Percentiles rank a stretch among this genome's conserved stretches.
These are phyloP conservation scores for Kwoniella sp. DNA, from an alignment of 768 basidiomycete species.

Conservation along the genomic window DNA sequence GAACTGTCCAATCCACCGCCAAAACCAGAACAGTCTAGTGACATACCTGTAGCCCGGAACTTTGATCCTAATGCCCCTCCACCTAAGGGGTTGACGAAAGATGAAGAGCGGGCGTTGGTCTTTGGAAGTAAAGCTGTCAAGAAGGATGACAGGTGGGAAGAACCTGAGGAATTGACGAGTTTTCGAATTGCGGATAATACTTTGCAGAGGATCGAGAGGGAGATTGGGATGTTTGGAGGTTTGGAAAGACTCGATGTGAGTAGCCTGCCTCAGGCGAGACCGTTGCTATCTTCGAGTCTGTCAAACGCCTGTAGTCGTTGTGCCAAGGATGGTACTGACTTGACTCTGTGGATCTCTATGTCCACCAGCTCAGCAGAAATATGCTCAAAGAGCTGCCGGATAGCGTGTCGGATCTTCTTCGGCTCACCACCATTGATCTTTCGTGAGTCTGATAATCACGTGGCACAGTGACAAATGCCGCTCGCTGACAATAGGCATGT, in stretches of 20 bases:
- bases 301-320: too few species aligned
- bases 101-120: constrained; percentile 23
- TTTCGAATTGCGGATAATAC: constrained; percentile 41
- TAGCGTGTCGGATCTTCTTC: constrained; percentile 48
- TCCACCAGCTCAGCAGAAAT: constrained; percentile 46
- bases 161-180: constrained; percentile 45
- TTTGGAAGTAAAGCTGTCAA: constrained; percentile 29
- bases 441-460: constrained; percentile 33
- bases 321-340: too few species aligned
- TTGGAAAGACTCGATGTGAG: constrained; percentile 49
- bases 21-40: background rate
- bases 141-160: constrained; percentile 35
- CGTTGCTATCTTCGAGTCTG: too few species aligned
- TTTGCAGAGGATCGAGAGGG: constrained; percentile 39
- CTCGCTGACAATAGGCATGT: too few species aligned
- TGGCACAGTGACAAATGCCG: too few species aligned
- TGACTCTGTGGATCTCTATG: too few species aligned
- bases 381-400: constrained; percentile 37
- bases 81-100: constrained; percentile 13
- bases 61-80: constrained; percentile 13
- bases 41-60: constrained; percentile 2
- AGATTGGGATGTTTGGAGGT: constrained; percentile 52
- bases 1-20: constrained; percentile 37
- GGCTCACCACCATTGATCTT: constrained; percentile 43
- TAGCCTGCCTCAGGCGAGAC: too few species aligned